Conservation (phyloP, 139 green algal genomes). For the Chlorella sorokiniana region DNA sequence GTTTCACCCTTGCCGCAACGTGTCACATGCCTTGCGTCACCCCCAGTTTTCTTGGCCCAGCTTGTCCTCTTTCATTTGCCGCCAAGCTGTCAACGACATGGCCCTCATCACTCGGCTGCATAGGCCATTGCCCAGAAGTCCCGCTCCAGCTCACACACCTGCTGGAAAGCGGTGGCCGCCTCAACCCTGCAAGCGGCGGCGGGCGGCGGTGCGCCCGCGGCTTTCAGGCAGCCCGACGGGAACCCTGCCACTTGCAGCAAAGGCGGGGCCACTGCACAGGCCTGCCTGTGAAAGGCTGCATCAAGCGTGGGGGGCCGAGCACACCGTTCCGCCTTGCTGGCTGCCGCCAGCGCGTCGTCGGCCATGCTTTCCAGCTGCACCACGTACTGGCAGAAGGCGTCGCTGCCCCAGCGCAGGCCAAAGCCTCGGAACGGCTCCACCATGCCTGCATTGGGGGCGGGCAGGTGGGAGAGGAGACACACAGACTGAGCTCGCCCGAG, state of each 20-base stretch:
- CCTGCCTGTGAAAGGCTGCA: not conserved
- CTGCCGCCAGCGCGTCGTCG: constrained; percentile 18
- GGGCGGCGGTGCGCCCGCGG: not conserved
- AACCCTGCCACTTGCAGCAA: not conserved
- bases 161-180: constrained; percentile 3
- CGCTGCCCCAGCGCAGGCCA: constrained; percentile 17
- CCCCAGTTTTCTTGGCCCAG: too few relatives aligned
- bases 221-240: not conserved
- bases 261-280: too few relatives aligned
- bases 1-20: too few relatives aligned
- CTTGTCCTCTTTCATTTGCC: too few relatives aligned
- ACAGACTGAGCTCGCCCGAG: too few relatives aligned
- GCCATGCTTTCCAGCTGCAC: not conserved
- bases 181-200: constrained; percentile 6
- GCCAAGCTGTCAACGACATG: not conserved
- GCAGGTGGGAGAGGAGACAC: too few relatives aligned
- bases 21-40: too few relatives aligned
- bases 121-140: constrained; percentile 37
- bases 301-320: not conserved
- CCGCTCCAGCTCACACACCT: constrained; percentile 20
- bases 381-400: constrained; percentile 14
- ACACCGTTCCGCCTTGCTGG: constrained; percentile 16
- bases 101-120: too few relatives aligned
- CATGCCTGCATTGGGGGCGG: too few relatives aligned
- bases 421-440: constrained; percentile 14